Evolutionary conservation across 2,329 filamentous ascomycete genomes (phyloP), one percentile per base, ranked within the genome.

Genomic region (Ophiostoma himal-ulmi): DNA sequence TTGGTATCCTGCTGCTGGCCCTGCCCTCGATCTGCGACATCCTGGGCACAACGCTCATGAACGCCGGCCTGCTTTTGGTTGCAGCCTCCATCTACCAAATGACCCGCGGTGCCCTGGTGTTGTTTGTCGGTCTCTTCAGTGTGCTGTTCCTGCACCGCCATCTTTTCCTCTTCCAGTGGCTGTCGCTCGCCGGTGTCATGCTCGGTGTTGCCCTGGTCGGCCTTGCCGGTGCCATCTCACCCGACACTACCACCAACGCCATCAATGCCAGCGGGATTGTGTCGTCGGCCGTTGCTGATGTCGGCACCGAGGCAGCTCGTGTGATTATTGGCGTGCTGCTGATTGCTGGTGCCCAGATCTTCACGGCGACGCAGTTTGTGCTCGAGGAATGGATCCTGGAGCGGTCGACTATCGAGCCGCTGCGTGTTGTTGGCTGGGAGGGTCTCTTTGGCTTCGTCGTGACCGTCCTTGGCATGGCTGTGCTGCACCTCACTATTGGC

Each of bases 21-120:
- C 82, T 96, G 13, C 95, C 95, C 1, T 92, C 95, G 60, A 90
- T 93, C 77, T 97, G 94, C 81, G 95, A 99, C 78, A 97, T 98
- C 74, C 88, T 91, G 34, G 95, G 93, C 67, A 99, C 95, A 5
- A 99, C 95, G 4, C 86, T 98, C 70, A 98, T 99, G 94, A 99
- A 99, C 77, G 91, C 93, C 5, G 95, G 95, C 3, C 84, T 99
- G 74, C 85, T 98, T 67, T 94, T 98, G 78, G 94, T 98, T 34
- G 95, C 92, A 14, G 93, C 95, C 1, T 96, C 92, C 72, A 97
- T 99, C 77, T 99, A 97, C 81, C 95, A 99, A 81, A 99, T 99
- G 95, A 98, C 94, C 1, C 86, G 95, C 71, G 95, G 95, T 10
- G 95, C 95, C 0, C 84, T 99, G 60, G 94, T 99, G 3, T 85